Evolutionary conservation across 176 grass and related monocot species (phyloP).

Genomic region (Carex cristatella): DNA sequence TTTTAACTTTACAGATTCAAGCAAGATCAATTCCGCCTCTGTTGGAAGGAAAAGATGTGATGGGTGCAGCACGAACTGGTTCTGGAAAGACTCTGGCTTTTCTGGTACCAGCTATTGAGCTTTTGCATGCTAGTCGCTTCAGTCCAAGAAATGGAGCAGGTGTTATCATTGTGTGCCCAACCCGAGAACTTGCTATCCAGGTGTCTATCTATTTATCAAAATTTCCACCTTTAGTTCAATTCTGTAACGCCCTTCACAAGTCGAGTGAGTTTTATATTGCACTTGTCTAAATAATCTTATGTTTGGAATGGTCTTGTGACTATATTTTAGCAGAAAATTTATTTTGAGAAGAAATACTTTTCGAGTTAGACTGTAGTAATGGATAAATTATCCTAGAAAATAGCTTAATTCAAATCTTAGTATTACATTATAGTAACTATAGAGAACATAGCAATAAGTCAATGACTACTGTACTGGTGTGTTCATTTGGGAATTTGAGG

Average conservation of each 20-base stretch:
- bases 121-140: slow-evolving; percentile 29
- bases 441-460: neutral
- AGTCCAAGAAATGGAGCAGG: slow-evolving; percentile 42
- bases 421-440: neutral
- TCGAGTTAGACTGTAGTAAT: neutral
- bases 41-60: slow-evolving; percentile 44
- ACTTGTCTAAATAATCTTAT: neutral
- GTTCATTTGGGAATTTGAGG: neutral
- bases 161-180: slow-evolving; percentile 40
- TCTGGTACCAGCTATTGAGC: slow-evolving; percentile 37
- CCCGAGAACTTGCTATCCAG: slow-evolving; percentile 46
- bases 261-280: neutral
- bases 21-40: slow-evolving; percentile 32
- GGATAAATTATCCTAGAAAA: neutral
- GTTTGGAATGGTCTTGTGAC: neutral
- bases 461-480: neutral
- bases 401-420: neutral
- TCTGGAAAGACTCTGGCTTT: slow-evolving; percentile 49
- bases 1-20: slow-evolving; percentile 35
- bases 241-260: neutral
- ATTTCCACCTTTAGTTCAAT: neutral
- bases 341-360: neutral
- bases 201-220: neutral
- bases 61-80: slow-evolving; percentile 44
- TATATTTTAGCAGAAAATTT: neutral